Conservation (phyloP, 768 basidiomycete genomes). For the Lactarius quietus region DNA sequence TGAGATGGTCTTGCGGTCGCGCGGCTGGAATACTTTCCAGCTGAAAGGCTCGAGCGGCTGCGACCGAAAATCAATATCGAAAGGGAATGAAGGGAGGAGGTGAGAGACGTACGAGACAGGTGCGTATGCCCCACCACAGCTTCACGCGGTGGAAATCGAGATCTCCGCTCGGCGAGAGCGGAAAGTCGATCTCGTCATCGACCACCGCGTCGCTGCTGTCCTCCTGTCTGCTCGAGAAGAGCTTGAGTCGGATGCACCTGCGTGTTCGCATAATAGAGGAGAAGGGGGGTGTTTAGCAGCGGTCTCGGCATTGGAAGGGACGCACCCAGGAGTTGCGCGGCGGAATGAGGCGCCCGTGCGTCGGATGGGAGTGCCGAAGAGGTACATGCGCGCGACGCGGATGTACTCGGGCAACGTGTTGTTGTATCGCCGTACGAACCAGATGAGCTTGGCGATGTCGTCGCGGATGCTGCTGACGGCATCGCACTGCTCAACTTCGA, state of each 20-base stretch:
- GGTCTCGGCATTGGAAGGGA: neutral
- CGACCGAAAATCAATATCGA: too few relatives aligned
- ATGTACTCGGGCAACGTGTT: conserved; percentile 19
- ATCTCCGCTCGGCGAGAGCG: conserved; percentile 19
- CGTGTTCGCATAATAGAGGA: too few relatives aligned
- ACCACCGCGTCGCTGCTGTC: neutral
- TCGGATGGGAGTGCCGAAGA: conserved; percentile 24
- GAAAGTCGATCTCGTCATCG: conserved; percentile 25
- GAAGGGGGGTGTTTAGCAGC: neutral
- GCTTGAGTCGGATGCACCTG: conserved; percentile 24
- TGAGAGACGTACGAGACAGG: conserved; percentile 10
- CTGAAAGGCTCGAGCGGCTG: conserved; percentile 18
- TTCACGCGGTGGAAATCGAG: conserved; percentile 22
- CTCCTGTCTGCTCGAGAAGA: conserved; percentile 14
- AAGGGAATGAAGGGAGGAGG: too few relatives aligned
- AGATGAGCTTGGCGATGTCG: conserved; percentile 7
- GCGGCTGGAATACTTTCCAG: conserved; percentile 17
- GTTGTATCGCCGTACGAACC: conserved; percentile 11
- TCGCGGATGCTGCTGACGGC: neutral
- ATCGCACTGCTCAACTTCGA: conserved; percentile 6
- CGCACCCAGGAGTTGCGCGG: conserved; percentile 18
- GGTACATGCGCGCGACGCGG: conserved; percentile 18
- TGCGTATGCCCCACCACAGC: conserved; percentile 21
- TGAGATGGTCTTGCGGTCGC: conserved; percentile 13
- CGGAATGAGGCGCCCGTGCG: conserved; percentile 6